These are phyloP conservation scores for Trifolium dubium DNA, from an alignment of 306 rosid genomes.

Conservation along the genomic window DNA sequence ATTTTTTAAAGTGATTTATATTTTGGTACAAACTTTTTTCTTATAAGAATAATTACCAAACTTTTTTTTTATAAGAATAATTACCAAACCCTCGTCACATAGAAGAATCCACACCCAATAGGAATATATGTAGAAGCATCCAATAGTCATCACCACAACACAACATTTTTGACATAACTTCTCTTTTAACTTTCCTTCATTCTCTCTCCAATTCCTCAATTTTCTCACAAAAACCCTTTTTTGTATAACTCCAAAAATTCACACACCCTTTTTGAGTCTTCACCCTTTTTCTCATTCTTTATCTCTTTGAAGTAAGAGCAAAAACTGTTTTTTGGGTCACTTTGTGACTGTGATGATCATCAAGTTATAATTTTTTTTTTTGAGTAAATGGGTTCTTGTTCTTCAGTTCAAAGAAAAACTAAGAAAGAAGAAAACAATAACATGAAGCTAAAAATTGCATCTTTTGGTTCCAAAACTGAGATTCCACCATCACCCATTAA, in stretches of 20 bases:
- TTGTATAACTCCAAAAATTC: constrained; percentile 53
- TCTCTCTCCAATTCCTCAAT: constrained; percentile 17
- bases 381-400: constrained; percentile 77
- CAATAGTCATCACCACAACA: constrained; percentile 14
- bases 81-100: too few species aligned
- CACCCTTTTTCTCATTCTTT: constrained; percentile 1
- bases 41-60: too few species aligned
- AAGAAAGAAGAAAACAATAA: constrained; percentile 49
- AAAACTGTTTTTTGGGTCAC: constrained; percentile 10
- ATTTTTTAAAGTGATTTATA: too few species aligned
- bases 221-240: constrained; percentile 32
- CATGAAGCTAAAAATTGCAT: constrained; percentile 58
- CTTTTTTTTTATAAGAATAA: too few species aligned
- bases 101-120: not conserved
- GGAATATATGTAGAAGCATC: not conserved
- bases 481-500: constrained; percentile 70
- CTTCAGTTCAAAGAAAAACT: constrained; percentile 57
- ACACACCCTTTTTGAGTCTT: constrained; percentile 1
- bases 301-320: constrained; percentile 33
- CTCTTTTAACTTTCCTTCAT: constrained; percentile 26
- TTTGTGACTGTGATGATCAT: constrained; percentile 48
- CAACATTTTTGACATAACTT: constrained; percentile 36
- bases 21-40: too few species aligned
- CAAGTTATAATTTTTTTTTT: constrained; percentile 29
- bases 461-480: constrained; percentile 59